phyloP scores from a whole-genome alignment of 2,329 filamentous ascomycete genomes.

The Stachybotrys chartarum region DNA sequence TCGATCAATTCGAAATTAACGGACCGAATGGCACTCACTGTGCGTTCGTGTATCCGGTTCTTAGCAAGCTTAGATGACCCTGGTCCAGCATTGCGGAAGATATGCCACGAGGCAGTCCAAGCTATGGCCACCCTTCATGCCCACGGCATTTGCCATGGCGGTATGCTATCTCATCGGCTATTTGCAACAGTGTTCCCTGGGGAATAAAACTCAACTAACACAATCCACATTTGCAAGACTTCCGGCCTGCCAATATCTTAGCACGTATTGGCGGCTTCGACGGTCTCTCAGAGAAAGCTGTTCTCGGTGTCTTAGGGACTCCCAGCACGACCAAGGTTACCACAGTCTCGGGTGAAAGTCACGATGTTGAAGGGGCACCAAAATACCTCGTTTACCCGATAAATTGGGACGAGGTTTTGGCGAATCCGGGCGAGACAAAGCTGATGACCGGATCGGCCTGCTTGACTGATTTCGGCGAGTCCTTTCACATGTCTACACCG shows the following conservation, averaged over 20 bases:
- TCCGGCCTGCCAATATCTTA: constrained; percentile 12
- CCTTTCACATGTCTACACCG: not conserved
- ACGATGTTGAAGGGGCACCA: constrained; percentile 7
- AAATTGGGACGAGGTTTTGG: constrained; percentile 4
- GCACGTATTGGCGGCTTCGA: constrained; percentile 10
- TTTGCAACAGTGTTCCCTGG: too few species aligned
- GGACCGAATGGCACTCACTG: constrained; percentile 14
- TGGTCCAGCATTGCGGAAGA: constrained; percentile 3
- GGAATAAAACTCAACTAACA: not conserved
- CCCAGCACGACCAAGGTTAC: not conserved
- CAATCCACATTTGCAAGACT: not conserved
- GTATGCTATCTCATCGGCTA: too few species aligned
- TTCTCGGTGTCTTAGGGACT: constrained; percentile 7
- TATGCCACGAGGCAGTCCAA: constrained; percentile 7
- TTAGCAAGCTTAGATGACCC: constrained; percentile 2
- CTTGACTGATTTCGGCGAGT: constrained; percentile 9
- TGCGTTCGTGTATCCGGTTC: constrained; percentile 13
- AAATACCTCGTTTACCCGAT: constrained; percentile 16
- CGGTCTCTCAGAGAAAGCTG: constrained; percentile 8
- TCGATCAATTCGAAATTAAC: constrained; percentile 12
- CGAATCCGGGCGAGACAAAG: not conserved
- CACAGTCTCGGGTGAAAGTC: not conserved
- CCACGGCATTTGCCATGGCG: constrained; percentile 15
- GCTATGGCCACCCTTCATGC: constrained; percentile 12
- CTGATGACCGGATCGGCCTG: not conserved